These are phyloP conservation scores for Funneliformis caledonium DNA, from an alignment of 371 early-diverging fungal genomes.

Conservation along the genomic window DNA sequence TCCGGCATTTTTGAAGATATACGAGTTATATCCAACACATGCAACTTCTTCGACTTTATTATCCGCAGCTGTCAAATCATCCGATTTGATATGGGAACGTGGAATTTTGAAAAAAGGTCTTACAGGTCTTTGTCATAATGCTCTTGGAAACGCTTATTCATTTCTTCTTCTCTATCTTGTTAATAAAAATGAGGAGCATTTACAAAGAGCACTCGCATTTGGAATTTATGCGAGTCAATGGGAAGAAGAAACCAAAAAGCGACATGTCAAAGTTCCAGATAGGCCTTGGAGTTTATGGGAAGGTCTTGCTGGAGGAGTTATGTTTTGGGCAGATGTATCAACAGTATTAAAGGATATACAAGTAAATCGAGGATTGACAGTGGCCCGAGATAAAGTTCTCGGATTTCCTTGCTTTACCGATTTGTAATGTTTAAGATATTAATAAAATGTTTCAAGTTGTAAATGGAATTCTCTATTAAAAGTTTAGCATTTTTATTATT, in stretches of 20 bases:
- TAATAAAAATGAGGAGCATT: constrained; percentile 4
- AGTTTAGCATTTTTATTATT: neutral
- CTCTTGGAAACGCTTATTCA: constrained; percentile 35
- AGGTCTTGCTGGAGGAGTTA: neutral
- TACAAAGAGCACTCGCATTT: constrained; percentile 10
- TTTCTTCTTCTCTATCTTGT: neutral
- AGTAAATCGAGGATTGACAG: neutral
- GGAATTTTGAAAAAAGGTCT: constrained; percentile 32
- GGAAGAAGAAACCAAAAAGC: constrained; percentile 20
- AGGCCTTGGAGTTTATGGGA: constrained; percentile 16
- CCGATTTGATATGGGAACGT: neutral
- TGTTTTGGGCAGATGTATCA: neutral
- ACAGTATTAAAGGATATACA: neutral
- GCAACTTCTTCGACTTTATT: neutral
- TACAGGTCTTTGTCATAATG: constrained; percentile 33
- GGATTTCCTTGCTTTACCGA: constrained; percentile 15
- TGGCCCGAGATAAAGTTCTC: neutral
- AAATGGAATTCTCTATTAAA: too few species aligned
- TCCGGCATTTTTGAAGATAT: constrained; percentile 4
- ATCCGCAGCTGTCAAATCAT: neutral
- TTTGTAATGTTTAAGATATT: neutral
- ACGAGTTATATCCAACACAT: constrained; percentile 21
- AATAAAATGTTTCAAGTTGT: neutral
- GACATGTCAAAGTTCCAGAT: constrained; percentile 22
- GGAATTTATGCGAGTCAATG: neutral